These are phyloP conservation scores for Naganishia antarctica DNA, from an alignment of 768 basidiomycete species.

Conservation along the genomic window DNA sequence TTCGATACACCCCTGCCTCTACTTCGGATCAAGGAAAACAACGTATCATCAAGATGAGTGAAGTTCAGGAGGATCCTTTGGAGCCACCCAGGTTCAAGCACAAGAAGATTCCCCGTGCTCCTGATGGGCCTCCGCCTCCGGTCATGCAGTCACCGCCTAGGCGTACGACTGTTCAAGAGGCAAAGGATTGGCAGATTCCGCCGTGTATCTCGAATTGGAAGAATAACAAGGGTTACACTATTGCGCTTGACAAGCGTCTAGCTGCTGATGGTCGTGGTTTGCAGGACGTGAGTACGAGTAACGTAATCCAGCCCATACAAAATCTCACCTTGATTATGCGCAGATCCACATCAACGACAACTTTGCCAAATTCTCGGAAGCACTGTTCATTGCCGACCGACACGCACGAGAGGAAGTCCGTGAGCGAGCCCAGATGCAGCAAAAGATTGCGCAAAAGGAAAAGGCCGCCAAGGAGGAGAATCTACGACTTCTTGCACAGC, in stretches of 20 bases:
- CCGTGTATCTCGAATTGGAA: slow-evolving; percentile 99
- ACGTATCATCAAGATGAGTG: slow-evolving; percentile 97
- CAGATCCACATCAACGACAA: slow-evolving; percentile 98
- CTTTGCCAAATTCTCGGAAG: slow-evolving; percentile 97
- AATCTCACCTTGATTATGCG: background rate
- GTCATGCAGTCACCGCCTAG: slow-evolving; percentile 91
- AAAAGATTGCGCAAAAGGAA: slow-evolving; percentile 97
- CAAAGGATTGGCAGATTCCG: slow-evolving; percentile 99
- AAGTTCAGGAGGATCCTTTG: slow-evolving; percentile 93
- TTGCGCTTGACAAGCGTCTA: slow-evolving; percentile 93
- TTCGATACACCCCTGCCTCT: slow-evolving; percentile 86
- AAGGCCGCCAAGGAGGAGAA: slow-evolving; percentile 96
- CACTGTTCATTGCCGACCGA: slow-evolving; percentile 88
- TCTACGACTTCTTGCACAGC: slow-evolving; percentile 84
- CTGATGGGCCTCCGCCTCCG: slow-evolving; percentile 92
- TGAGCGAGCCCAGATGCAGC: slow-evolving; percentile 94
- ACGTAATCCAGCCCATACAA: too few relatives aligned
- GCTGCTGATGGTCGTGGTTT: slow-evolving; percentile 97
- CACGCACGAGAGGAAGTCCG: slow-evolving; percentile 98
- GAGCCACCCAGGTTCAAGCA: slow-evolving; percentile 97
- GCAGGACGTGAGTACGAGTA: slow-evolving; percentile 70
- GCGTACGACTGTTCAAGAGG: slow-evolving; percentile 91
- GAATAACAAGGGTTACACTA: slow-evolving; percentile 99
- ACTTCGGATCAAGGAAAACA: slow-evolving; percentile 75
- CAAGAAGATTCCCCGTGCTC: slow-evolving; percentile 96